phyloP scores from a whole-genome alignment of 495 filamentous ascomycete genomes.

The Neurospora tetrasperma region DNA sequence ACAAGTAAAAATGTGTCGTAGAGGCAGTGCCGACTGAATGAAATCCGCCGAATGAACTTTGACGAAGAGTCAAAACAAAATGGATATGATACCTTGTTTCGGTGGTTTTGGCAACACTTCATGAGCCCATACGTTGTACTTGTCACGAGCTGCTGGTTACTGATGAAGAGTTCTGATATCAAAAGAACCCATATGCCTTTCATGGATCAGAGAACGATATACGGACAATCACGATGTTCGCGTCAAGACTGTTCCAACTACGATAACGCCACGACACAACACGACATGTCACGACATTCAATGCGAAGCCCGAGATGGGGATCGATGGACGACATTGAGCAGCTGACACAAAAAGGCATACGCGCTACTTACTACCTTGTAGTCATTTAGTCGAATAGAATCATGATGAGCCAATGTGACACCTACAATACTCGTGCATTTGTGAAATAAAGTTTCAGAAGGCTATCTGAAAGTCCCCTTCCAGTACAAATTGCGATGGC shows the following conservation, averaged over 20 bases:
- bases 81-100: constrained; percentile 16
- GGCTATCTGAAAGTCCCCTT: background rate
- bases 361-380: too few relatives aligned
- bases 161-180: background rate
- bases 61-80: constrained; percentile 7
- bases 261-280: background rate
- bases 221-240: background rate
- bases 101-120: background rate
- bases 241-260: background rate
- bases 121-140: background rate
- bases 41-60: constrained; percentile 26
- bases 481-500: background rate
- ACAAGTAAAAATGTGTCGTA: constrained; percentile 30
- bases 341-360: background rate
- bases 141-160: background rate
- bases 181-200: background rate
- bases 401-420: background rate
- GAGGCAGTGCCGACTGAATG: constrained; percentile 36
- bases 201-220: background rate
- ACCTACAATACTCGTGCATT: background rate
- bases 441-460: background rate
- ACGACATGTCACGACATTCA: background rate
- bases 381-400: too few relatives aligned
- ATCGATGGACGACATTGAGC: background rate
- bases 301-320: background rate